Conservation (phyloP, 176 grass and related monocot genomes). For the Calamus simplicifolius region DNA sequence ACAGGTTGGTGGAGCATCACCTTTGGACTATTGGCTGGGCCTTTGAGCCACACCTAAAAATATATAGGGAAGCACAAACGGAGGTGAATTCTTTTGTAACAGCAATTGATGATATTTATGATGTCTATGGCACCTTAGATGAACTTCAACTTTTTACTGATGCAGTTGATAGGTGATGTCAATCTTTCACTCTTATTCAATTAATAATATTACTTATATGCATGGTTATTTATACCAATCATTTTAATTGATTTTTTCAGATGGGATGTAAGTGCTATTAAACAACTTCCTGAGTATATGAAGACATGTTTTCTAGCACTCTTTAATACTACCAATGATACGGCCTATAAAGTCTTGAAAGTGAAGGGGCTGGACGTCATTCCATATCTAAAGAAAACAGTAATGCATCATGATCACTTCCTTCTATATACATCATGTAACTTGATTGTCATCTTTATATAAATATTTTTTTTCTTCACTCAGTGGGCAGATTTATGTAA, state of each 20-base stretch:
- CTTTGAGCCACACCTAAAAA: constrained; percentile 10
- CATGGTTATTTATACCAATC: background rate
- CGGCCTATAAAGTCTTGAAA: constrained; percentile 14
- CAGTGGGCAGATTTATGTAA: constrained; percentile 44
- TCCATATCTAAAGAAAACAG: constrained; percentile 31
- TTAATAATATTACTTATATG: background rate
- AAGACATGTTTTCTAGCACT: constrained; percentile 20
- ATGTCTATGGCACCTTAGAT: constrained; percentile 24
- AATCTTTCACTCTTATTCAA: background rate
- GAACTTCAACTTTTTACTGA: constrained; percentile 22
- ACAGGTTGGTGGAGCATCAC: constrained; percentile 24
- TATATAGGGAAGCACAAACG: background rate
- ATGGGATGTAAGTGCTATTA: constrained; percentile 1
- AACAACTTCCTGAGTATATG: constrained; percentile 49
- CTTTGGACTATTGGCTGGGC: constrained; percentile 2
- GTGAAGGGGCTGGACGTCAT: constrained; percentile 22
- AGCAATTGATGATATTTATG: constrained; percentile 30
- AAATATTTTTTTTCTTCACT: background rate
- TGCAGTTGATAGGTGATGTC: constrained; percentile 2
- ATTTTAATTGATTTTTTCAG: background rate
- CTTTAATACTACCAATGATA: constrained; percentile 10
- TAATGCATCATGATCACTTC: background rate
- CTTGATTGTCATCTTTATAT: background rate
- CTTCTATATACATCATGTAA: background rate
- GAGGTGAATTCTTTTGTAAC: constrained; percentile 12